Conservation (phyloP, 345 rosid species). For the Combretum micranthum region DNA sequence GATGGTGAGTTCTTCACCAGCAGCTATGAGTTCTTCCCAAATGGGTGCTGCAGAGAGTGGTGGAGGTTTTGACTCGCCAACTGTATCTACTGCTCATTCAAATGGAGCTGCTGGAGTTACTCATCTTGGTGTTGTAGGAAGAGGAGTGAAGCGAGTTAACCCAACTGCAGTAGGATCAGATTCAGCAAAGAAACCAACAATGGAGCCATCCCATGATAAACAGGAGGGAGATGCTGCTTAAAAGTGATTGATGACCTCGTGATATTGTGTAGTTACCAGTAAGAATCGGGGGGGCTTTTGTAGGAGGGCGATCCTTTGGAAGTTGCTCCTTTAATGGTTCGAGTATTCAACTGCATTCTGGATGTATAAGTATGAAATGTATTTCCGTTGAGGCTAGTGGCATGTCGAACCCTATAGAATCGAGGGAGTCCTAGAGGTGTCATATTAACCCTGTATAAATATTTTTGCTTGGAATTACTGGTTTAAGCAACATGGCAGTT, state of each 20-base stretch:
- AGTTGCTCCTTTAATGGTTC: no score
- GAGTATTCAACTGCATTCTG: no score
- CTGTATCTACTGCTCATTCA: conserved; percentile 73
- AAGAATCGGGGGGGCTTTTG: not conserved
- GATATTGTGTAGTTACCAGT: conserved; percentile 5
- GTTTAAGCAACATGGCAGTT: no score
- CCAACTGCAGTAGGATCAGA: conserved; percentile 40
- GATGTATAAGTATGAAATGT: no score
- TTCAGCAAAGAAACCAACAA: conserved; percentile 50
- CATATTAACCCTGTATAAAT: conserved; percentile 1
- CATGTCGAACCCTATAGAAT: no score
- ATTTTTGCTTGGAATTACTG: not conserved
- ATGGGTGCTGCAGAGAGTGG: conserved; percentile 36
- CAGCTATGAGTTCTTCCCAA: conserved; percentile 49
- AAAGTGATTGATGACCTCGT: conserved; percentile 16
- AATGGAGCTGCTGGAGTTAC: conserved; percentile 59
- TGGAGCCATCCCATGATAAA: conserved; percentile 34
- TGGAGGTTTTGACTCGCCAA: conserved; percentile 54
- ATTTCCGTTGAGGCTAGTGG: no score
- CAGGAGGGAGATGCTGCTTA: conserved; percentile 36
- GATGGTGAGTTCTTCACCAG: conserved; percentile 27
- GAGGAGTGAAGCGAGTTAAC: conserved; percentile 88
- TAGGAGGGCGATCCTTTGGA: not conserved
- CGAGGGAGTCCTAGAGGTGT: not conserved
- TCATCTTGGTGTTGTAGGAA: conserved; percentile 82